phyloP scores from a whole-genome alignment of 768 basidiomycete species.

The Mrakia gelida region DNA sequence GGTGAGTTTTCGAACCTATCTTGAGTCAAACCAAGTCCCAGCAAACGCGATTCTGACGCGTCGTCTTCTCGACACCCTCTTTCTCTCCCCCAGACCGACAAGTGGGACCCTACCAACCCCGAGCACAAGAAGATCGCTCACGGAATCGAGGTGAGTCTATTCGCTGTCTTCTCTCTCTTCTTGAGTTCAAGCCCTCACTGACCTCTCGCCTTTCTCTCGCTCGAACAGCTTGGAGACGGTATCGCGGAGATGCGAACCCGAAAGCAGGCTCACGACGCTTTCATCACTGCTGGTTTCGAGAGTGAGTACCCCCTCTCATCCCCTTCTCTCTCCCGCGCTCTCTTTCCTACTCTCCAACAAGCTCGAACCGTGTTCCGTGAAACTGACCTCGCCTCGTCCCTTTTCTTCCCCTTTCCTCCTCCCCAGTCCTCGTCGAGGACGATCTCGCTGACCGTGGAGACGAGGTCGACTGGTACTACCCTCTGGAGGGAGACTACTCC shows the following conservation, averaged over 20 bases:
- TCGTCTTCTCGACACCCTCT: neutral
- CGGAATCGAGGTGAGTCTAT: conserved; percentile 50
- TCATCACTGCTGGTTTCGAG: conserved; percentile 77
- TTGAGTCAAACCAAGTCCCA: neutral
- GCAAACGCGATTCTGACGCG: neutral
- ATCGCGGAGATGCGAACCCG: conserved; percentile 95
- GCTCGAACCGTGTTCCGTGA: neutral
- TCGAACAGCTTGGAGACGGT: conserved; percentile 66
- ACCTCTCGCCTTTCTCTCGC: no score
- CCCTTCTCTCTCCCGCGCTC: no score
- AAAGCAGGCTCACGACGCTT: conserved; percentile 63
- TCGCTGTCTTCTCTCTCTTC: no score
- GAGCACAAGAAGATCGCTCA: conserved; percentile 87
- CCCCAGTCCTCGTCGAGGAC: conserved; percentile 26
- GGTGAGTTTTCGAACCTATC: conserved; percentile 41
- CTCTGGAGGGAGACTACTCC: conserved; percentile 83
- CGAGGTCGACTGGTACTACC: conserved; percentile 81
- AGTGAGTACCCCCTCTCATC: conserved; percentile 58
- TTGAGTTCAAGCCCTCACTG: no score
- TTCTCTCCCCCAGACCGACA: conserved; percentile 56
- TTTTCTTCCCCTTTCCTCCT: neutral
- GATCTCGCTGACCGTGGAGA: conserved; percentile 35
- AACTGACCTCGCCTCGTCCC: neutral
- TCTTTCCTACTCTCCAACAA: neutral
- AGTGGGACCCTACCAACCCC: conserved; percentile 71